Conservation (phyloP, 2,329 filamentous ascomycete genomes). For the Colletotrichum truncatum region DNA sequence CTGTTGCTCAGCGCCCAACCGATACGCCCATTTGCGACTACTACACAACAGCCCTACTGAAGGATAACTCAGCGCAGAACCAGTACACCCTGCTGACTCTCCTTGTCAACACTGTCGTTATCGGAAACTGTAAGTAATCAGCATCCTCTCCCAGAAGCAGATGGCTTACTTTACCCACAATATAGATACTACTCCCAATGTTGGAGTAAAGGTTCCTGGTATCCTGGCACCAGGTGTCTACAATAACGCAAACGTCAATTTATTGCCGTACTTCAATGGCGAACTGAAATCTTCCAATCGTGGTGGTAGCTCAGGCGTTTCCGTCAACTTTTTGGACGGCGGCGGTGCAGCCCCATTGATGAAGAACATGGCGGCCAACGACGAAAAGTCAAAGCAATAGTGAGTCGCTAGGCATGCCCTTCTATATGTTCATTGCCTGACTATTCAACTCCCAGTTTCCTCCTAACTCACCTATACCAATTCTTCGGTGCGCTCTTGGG, state of each 20-base stretch:
- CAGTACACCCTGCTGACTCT: slow-evolving; percentile 64
- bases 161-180: background rate
- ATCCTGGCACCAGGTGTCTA: slow-evolving; percentile 62
- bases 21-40: slow-evolving; percentile 69
- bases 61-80: slow-evolving; percentile 66
- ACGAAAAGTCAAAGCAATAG: slow-evolving; percentile 63
- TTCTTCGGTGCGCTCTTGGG: slow-evolving; percentile 69
- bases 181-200: slow-evolving; percentile 62
- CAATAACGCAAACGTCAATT: slow-evolving; percentile 61
- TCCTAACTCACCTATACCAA: slow-evolving; percentile 69
- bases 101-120: slow-evolving; percentile 70
- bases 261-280: slow-evolving; percentile 69
- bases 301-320: slow-evolving; percentile 51
- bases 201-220: slow-evolving; percentile 62
- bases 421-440: background rate
- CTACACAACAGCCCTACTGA: slow-evolving; percentile 68
- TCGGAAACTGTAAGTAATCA: slow-evolving; percentile 62
- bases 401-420: slow-evolving; percentile 40
- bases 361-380: slow-evolving; percentile 63
- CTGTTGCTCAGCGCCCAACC: slow-evolving; percentile 54
- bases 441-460: slow-evolving; percentile 47
- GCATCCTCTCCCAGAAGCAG: background rate
- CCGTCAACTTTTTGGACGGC: slow-evolving; percentile 70
- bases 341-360: slow-evolving; percentile 64
- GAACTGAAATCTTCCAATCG: slow-evolving; percentile 62